Evolutionary conservation across 306 rosid species (phyloP).

Genomic region (Begonia loranthoides): DNA sequence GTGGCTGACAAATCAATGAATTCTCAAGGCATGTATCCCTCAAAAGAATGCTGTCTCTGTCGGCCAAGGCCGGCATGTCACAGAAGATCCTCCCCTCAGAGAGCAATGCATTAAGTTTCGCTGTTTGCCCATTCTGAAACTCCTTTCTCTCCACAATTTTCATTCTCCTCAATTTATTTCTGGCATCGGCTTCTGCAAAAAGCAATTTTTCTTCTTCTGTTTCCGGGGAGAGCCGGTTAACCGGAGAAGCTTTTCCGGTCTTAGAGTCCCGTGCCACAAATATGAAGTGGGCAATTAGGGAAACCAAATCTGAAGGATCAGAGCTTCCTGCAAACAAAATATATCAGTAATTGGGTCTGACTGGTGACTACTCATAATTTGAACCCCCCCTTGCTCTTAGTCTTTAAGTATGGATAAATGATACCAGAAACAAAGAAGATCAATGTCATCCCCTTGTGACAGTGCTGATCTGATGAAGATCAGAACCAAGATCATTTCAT

Average conservation of each 20-base stretch:
- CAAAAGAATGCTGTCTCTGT: constrained; percentile 83
- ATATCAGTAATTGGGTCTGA: neutral
- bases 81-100: constrained; percentile 74
- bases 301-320: constrained; percentile 33
- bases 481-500: no score
- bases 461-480: no score
- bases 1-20: constrained; percentile 87
- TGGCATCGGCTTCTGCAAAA: constrained; percentile 67
- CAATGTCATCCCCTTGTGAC: no score
- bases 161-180: constrained; percentile 50
- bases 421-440: no score
- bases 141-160: constrained; percentile 35
- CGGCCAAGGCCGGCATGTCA: constrained; percentile 93
- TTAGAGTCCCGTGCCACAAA: constrained; percentile 91
- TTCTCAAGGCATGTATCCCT: constrained; percentile 74
- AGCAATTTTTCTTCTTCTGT: constrained; percentile 54
- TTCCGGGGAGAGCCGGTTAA: constrained; percentile 66
- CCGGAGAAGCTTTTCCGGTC: constrained; percentile 84
- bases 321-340: constrained; percentile 24
- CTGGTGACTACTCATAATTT: neutral
- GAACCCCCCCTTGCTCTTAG: no score
- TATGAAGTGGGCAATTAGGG: constrained; percentile 83
- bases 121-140: constrained; percentile 8
- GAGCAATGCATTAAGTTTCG: constrained; percentile 33
- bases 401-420: no score